Evolutionary conservation across 805 yeast genomes (phyloP).

Genomic region (Candida sanyiensis): DNA sequence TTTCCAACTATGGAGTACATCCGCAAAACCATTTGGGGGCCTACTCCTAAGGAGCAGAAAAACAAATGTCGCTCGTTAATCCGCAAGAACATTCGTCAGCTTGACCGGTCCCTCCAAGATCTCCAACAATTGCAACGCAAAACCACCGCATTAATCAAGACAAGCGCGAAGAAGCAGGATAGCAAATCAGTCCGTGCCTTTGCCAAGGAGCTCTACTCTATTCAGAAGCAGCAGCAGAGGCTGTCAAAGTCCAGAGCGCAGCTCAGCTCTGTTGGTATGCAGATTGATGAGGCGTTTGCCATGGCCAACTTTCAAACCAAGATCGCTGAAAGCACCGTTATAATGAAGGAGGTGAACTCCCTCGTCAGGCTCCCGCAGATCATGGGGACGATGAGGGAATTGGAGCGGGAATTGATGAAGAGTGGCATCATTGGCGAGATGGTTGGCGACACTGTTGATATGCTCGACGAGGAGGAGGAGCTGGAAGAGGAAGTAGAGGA

Average conservation of each 20-base stretch:
- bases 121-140: conserved; percentile 65
- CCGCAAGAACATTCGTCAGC: conserved; percentile 77
- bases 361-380: conserved; percentile 76
- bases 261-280: conserved; percentile 78
- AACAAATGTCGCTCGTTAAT: conserved; percentile 72
- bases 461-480: conserved; percentile 57
- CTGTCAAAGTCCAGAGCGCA: conserved; percentile 80
- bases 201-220: conserved; percentile 74
- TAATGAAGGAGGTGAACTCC: conserved; percentile 85
- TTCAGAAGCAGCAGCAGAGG: conserved; percentile 68
- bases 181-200: conserved; percentile 66
- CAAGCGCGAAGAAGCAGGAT: conserved; percentile 73
- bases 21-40: conserved; percentile 90
- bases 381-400: conserved; percentile 74
- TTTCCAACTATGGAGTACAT: conserved; percentile 63
- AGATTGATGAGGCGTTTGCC: conserved; percentile 87
- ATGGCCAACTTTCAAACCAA: conserved; percentile 78
- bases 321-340: conserved; percentile 66
- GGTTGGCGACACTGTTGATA: conserved; percentile 86
- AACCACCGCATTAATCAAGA: conserved; percentile 70
- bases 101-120: conserved; percentile 60
- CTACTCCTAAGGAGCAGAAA: conserved; percentile 86
- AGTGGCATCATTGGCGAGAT: conserved; percentile 88
- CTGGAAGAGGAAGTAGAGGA: conserved; percentile 62
- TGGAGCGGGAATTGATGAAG: conserved; percentile 81